Percentiles rank a stretch among this genome's conserved stretches.
phyloP scores from a whole-genome alignment of 2,329 filamentous ascomycete species.

The Pleomassaria siparia region DNA sequence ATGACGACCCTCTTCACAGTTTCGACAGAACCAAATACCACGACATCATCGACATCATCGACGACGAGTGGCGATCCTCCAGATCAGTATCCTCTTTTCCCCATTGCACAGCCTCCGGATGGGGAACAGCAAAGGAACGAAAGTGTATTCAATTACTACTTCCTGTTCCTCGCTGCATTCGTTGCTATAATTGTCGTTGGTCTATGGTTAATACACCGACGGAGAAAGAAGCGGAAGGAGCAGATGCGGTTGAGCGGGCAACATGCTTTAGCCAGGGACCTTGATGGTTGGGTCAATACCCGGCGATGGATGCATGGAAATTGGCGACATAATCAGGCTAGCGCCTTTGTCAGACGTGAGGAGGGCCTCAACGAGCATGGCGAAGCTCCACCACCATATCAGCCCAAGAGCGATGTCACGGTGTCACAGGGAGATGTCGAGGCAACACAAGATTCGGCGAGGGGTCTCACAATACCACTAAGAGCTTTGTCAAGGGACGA shows the following conservation, averaged over 20 bases:
- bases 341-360: conserved; percentile 31
- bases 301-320: conserved; percentile 33
- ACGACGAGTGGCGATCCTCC: neutral
- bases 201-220: conserved; percentile 49
- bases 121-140: conserved; percentile 9
- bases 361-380: conserved; percentile 66
- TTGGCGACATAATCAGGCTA: conserved; percentile 20
- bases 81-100: conserved; percentile 9
- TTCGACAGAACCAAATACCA: conserved; percentile 7
- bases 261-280: conserved; percentile 38
- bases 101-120: conserved; percentile 6
- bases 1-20: conserved; percentile 10
- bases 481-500: conserved; percentile 42
- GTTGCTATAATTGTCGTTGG: conserved; percentile 47
- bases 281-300: conserved; percentile 37
- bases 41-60: conserved; percentile 1
- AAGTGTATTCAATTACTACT: conserved; percentile 52
- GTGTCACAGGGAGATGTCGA: conserved; percentile 12
- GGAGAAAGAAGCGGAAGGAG: conserved; percentile 40
- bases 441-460: conserved; percentile 3
- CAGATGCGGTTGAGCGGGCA: conserved; percentile 29
- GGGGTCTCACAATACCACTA: conserved; percentile 38
- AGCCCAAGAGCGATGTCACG: conserved; percentile 31
- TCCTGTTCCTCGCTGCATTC: conserved; percentile 59
- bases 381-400: conserved; percentile 67